Percentiles rank a stretch among this genome's conserved stretches.
Evolutionary conservation across 2,329 filamentous ascomycete species (phyloP).

Genomic region (Talaromyces marneffei): DNA sequence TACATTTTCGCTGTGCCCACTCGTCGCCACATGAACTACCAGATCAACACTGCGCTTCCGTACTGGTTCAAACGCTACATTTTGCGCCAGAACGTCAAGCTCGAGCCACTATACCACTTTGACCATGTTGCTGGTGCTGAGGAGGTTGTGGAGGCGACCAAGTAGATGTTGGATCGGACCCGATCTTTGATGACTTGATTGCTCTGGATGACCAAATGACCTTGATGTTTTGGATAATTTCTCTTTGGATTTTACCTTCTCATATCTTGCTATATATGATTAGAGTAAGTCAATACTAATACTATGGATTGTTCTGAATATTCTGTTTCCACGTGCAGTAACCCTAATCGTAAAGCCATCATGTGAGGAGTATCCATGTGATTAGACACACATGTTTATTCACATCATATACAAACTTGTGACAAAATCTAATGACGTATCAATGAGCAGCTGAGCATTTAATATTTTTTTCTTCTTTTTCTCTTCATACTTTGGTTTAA

Average conservation of each 20-base stretch:
- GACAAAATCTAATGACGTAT: neutral
- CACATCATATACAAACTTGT: neutral
- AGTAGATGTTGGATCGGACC: neutral
- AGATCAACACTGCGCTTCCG: slow-evolving; percentile 51
- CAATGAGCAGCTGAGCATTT: neutral
- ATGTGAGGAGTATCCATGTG: neutral
- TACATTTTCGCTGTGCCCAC: slow-evolving; percentile 56
- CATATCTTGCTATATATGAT: neutral
- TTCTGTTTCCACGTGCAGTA: neutral
- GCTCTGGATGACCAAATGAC: neutral
- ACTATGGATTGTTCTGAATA: neutral
- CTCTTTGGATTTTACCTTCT: neutral
- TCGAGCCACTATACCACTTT: slow-evolving; percentile 50
- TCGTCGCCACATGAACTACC: slow-evolving; percentile 52
- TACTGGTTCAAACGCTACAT: slow-evolving; percentile 58
- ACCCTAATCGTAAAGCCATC: neutral
- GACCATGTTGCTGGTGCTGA: slow-evolving; percentile 19
- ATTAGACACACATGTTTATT: neutral
- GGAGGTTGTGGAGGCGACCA: neutral
- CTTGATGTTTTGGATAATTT: neutral
- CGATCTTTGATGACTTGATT: neutral
- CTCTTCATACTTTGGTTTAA: neutral
- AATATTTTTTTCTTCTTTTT: neutral
- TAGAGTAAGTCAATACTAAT: neutral
- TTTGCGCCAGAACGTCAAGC: slow-evolving; percentile 40